Conservation (phyloP, 179 eudicot species). For the Nepenthes alata region DNA sequence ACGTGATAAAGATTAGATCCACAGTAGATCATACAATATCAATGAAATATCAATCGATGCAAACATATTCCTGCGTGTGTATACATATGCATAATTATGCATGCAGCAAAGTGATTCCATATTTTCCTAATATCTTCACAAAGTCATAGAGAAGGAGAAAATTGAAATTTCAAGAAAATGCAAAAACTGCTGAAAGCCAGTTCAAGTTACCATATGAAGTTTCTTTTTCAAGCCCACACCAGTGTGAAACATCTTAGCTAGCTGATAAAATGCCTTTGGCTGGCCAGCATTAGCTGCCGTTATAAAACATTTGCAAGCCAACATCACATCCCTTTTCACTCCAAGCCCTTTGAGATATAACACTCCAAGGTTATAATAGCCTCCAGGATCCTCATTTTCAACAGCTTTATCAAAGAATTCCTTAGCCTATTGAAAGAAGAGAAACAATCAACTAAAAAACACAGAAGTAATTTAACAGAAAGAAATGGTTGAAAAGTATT, state of each 20-base stretch:
- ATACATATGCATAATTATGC: no score
- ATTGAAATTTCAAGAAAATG: not conserved
- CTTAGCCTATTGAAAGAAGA: conserved; percentile 47
- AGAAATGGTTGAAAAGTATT: conserved; percentile 26
- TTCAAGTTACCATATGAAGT: conserved; percentile 56
- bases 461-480: not conserved
- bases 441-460: not conserved
- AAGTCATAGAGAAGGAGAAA: not conserved
- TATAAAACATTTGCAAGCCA: conserved; percentile 56
- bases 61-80: no score
- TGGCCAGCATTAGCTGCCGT: conserved; percentile 72
- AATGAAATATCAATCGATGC: no score
- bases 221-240: conserved; percentile 85
- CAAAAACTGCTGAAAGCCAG: not conserved
- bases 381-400: conserved; percentile 73
- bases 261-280: conserved; percentile 87
- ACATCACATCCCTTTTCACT: conserved; percentile 66
- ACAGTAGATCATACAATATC: no score
- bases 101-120: no score
- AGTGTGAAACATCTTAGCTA: conserved; percentile 94
- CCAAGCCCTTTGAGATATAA: conserved; percentile 91
- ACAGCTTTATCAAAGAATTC: conserved; percentile 92
- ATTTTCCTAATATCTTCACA: no score
- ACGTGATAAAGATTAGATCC: no score
- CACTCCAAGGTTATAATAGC: conserved; percentile 84